Evolutionary conservation across 2,329 filamentous ascomycete species (phyloP), one percentile per base, ranked within the genome.

Genomic region (Aspergillus sp.): DNA sequence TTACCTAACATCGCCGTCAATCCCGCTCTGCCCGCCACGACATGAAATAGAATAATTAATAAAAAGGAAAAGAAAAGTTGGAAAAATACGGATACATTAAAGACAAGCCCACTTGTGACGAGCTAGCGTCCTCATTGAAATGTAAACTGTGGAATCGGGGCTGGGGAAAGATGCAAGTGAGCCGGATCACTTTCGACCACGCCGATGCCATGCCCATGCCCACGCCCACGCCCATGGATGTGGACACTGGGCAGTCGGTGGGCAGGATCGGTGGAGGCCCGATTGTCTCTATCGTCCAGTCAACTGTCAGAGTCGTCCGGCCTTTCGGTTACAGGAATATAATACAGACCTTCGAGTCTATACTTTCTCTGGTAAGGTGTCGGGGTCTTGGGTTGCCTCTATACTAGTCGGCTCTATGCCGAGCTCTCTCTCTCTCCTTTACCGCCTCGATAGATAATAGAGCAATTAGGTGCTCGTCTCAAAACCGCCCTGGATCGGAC

Each of bases 181-280:
- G 56, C 64, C 36, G 36, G 36, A 42, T 42, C 36, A 42, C 36
- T 42, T 42, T 42, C 16, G 36, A 42, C 36, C 36, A 42, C 36
- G 36, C 36, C 65, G 64, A 65, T 63, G 56, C 64, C 61, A 63
- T 66, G 65, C 64, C 36, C 31, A 57, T 65, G 65, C 64, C 36
- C 31, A 57, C 58, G 63, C 62, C 56, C 59, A 54, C 42, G 52
- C 22, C 45, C 32, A 24, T 26, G 42, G 53, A 12, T 20, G 53
- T 47, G 31, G 22, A 24, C 24, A 42, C 12, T 42, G 18, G 22
- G 39, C 16, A n/a, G 32, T 36, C 10, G 42, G 22, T 47, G 32
- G 22, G 20, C 52, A 14, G 53, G 54, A 54, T 57, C 56, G 57
- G 61, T 64, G 63, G 61, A 62, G 61, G 57, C 36, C 10, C 14